A percentile compares a stretch with the other conserved stretches of the same genome.
Conservation (phyloP, 2,329 filamentous ascomycete species). For the Blastomyces parvus region DNA sequence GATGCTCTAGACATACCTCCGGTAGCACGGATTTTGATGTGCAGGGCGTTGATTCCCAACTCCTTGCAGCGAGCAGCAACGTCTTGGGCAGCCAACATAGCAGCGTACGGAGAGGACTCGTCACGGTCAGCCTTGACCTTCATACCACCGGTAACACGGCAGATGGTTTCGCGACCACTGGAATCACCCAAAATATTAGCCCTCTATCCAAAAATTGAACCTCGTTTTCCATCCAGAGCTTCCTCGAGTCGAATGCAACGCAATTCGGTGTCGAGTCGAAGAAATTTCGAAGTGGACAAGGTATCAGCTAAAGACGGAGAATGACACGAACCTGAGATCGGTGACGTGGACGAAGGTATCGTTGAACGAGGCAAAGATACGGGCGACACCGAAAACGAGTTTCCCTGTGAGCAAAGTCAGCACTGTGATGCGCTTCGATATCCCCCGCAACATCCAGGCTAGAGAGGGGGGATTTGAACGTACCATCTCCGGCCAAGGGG, state of each 20-base stretch:
- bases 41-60: conserved; percentile 83
- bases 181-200: conserved; percentile 57
- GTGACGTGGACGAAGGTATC: conserved; percentile 97
- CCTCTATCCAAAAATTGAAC: conserved; percentile 26
- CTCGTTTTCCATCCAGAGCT: not conserved
- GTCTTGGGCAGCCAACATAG: conserved; percentile 99
- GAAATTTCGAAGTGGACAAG: no score
- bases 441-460: not conserved
- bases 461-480: conserved; percentile 10
- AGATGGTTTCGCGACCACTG: conserved; percentile 99
- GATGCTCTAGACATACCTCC: conserved; percentile 57
- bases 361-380: conserved; percentile 95
- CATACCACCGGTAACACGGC: conserved; percentile 99
- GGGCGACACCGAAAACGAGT: conserved; percentile 95
- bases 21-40: conserved; percentile 99
- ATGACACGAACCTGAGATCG: conserved; percentile 71
- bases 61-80: conserved; percentile 86
- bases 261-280: not conserved
- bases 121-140: conserved; percentile 99
- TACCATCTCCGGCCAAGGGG: conserved; percentile 92
- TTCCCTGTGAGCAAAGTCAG: conserved; percentile 53
- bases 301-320: not conserved
- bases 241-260: not conserved
- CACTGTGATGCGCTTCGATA: not conserved
- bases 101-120: conserved; percentile 98